A percentile compares a stretch with the other conserved stretches of the same genome.
These are phyloP conservation scores for Aspergillus neoniger DNA, from an alignment of 2,329 filamentous ascomycete genomes.

Conservation along the genomic window DNA sequence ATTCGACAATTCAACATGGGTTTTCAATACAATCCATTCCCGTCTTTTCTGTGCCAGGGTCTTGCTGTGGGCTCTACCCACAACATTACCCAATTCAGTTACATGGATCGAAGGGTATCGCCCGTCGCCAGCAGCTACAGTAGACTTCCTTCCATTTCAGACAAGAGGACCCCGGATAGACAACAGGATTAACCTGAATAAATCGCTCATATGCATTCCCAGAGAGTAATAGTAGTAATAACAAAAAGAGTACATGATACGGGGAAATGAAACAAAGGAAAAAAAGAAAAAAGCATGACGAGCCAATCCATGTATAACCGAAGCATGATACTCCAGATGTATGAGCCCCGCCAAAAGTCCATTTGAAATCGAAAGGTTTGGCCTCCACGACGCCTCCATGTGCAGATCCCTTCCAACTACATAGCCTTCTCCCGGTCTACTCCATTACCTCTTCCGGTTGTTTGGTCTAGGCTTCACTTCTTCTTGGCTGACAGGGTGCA, in stretches of 20 bases:
- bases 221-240: constrained; percentile 6
- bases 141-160: not conserved
- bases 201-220: constrained; percentile 27
- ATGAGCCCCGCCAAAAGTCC: not conserved
- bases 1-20: constrained; percentile 1
- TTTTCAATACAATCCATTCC: not conserved
- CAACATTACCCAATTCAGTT: not conserved
- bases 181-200: constrained; percentile 8
- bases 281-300: constrained; percentile 1
- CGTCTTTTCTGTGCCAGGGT: not conserved
- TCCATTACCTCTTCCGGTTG: constrained; percentile 44
- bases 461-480: constrained; percentile 61
- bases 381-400: no score
- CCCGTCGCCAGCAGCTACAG: not conserved
- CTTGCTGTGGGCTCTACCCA: not conserved
- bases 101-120: no score
- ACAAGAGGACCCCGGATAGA: not conserved
- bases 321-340: not conserved
- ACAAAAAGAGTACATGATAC: constrained; percentile 14
- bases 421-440: constrained; percentile 9
- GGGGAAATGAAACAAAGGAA: constrained; percentile 1
- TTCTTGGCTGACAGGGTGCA: constrained; percentile 72
- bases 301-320: constrained; percentile 4
- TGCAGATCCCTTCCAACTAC: constrained; percentile 2
- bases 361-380: not conserved